Evolutionary conservation across 2,329 filamentous ascomycete genomes (phyloP), one percentile per base, ranked within the genome.

Genomic region (Ophiobolus disseminans): DNA sequence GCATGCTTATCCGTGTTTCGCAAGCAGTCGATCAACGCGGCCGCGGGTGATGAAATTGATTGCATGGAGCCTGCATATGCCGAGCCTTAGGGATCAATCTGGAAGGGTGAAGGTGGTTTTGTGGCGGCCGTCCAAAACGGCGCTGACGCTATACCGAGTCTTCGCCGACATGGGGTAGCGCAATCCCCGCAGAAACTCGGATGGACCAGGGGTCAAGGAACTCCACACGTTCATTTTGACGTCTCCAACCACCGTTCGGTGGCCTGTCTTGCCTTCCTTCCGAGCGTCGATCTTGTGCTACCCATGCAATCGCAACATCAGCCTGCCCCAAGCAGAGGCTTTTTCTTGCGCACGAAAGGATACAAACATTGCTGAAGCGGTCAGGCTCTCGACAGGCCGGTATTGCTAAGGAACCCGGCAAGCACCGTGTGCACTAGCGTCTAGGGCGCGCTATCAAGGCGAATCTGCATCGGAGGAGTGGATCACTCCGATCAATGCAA

Each of bases 401-500:
- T 48, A 49, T 28, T 20, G 35, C 10, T 7, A 20, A 32, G 25
- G 40, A 20, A 45, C 37, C 23, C 46, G 49, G 51, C 46, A 47
- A 50, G 22, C 51, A 58, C 47, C 45, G 52, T 43, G 37, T 23
- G 38, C 54, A 47, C 57, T 60, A 59, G 49, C 17, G 40, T 16
- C 30, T 25, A 40, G 40, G 40, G 43, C 38, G 53, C 54, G 53
- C 23, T 45, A 36, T 48, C 47, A 43, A 50, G 47, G 44, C 40
- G 49, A 38, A 40, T 48, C 38, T 50, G 48, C 47, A 32, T 60
- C 55, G 58, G 55, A 53, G 53, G 16, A 50, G 56, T 57, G 51
- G 55, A 55, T 48, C 40, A 52, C 57, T 62, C 60, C 57, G 62
- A 62, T 56, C 32, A 41, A 37, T 39, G 40, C 51, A 53, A 58